A percentile compares a stretch with the other conserved stretches of the same genome.
Evolutionary conservation across 192 early-diverging fungal species (phyloP).

Genomic region (Rhizoclosmatium sp.): DNA sequence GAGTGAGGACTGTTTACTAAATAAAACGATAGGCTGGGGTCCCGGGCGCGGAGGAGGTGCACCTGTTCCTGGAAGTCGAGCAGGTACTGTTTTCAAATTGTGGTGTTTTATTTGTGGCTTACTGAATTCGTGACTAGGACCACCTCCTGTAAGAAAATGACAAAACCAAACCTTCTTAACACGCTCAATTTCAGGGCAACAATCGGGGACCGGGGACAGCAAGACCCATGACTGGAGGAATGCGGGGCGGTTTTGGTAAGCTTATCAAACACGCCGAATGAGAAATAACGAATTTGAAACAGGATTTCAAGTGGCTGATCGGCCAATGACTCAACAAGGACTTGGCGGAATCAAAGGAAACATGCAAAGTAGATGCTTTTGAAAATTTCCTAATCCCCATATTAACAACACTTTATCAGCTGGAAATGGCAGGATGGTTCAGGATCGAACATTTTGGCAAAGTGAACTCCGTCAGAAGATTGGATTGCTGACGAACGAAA

Average conservation of each 20-base stretch:
- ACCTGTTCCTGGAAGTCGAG: conserved; percentile 41
- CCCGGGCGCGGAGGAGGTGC: conserved; percentile 37
- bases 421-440: conserved; percentile 54
- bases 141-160: conserved; percentile 10
- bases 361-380: conserved; percentile 13
- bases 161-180: background rate
- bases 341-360: conserved; percentile 58
- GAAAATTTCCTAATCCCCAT: background rate
- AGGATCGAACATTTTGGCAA: conserved; percentile 64
- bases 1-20: background rate
- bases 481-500: conserved; percentile 52
- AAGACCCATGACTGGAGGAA: conserved; percentile 44
- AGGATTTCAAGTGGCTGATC: conserved; percentile 58
- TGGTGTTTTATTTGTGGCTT: background rate
- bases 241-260: conserved; percentile 21
- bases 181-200: background rate
- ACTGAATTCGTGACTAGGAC: conserved; percentile 3
- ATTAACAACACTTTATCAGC: background rate
- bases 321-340: conserved; percentile 70
- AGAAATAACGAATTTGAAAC: background rate
- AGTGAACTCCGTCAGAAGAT: conserved; percentile 62
- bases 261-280: background rate
- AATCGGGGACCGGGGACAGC: conserved; percentile 39
- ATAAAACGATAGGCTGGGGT: conserved; percentile 11
- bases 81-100: conserved; percentile 19